Evolutionary conservation across 1,284 basidiomycete species (phyloP).

Genomic region (Trametes polyzona): DNA sequence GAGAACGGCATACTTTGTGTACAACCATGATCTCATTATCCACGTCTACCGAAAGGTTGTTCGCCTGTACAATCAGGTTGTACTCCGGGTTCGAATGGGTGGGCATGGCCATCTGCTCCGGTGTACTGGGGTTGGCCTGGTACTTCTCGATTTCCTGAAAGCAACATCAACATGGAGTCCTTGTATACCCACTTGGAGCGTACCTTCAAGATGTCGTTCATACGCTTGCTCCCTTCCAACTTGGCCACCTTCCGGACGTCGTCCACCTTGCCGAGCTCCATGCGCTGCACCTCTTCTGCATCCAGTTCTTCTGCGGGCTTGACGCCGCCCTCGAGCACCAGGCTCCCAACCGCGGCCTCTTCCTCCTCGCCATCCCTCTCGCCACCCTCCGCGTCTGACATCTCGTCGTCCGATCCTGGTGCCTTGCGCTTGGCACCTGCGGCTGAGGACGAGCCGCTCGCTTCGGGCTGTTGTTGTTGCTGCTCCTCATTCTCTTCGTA

Average conservation of each 20-base stretch:
- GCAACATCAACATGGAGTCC: background rate
- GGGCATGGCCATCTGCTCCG: slow-evolving; percentile 77
- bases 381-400: slow-evolving; percentile 51
- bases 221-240: slow-evolving; percentile 83
- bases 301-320: slow-evolving; percentile 94
- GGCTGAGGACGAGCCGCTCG: slow-evolving; percentile 30
- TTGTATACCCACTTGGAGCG: slow-evolving; percentile 17
- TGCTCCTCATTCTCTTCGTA: slow-evolving; percentile 50
- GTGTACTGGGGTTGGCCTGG: slow-evolving; percentile 74
- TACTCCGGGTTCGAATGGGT: slow-evolving; percentile 96
- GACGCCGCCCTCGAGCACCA: slow-evolving; percentile 90
- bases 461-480: slow-evolving; percentile 27
- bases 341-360: slow-evolving; percentile 51
- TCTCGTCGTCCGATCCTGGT: slow-evolving; percentile 51
- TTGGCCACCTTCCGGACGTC: slow-evolving; percentile 89
- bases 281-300: slow-evolving; percentile 88
- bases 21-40: slow-evolving; percentile 98
- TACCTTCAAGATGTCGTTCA: slow-evolving; percentile 86
- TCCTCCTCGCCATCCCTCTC: slow-evolving; percentile 46
- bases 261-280: slow-evolving; percentile 84
- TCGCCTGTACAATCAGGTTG: slow-evolving; percentile 93
- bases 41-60: slow-evolving; percentile 97
- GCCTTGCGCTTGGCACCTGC: slow-evolving; percentile 67
- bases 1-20: slow-evolving; percentile 70
- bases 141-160: slow-evolving; percentile 87